Conservation (phyloP, 1,284 basidiomycete species). For the Phellopilus nigrolimitatus region DNA sequence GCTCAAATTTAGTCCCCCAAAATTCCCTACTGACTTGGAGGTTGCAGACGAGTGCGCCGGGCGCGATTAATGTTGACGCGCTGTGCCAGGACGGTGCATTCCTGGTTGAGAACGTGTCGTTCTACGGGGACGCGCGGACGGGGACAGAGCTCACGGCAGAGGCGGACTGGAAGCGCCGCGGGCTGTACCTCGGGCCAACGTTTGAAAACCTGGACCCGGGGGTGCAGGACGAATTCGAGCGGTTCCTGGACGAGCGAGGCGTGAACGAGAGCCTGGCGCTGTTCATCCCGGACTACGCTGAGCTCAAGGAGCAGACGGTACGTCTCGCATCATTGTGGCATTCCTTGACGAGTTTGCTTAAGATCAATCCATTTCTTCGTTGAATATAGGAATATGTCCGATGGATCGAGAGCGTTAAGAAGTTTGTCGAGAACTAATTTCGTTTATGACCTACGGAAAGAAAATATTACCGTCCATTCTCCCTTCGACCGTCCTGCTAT, state of each 20-base stretch:
- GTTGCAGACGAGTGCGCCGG: slow-evolving; percentile 41
- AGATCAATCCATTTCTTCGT: slow-evolving; percentile 12
- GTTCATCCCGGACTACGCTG: slow-evolving; percentile 82
- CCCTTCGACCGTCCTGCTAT: slow-evolving; percentile 16
- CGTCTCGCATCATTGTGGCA: too few species aligned
- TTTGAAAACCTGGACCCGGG: slow-evolving; percentile 88
- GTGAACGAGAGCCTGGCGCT: slow-evolving; percentile 77
- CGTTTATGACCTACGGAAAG: neutral
- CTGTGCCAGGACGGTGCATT: slow-evolving; percentile 82
- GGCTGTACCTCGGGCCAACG: slow-evolving; percentile 89
- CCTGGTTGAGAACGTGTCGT: slow-evolving; percentile 85
- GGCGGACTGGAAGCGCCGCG: slow-evolving; percentile 90
- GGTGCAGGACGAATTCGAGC: slow-evolving; percentile 85
- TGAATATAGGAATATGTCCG: slow-evolving; percentile 77
- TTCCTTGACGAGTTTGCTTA: too few species aligned
- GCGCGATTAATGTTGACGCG: slow-evolving; percentile 77
- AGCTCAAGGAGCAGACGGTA: slow-evolving; percentile 88
- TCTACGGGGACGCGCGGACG: slow-evolving; percentile 69
- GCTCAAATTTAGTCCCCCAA: slow-evolving; percentile 14
- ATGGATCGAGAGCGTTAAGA: slow-evolving; percentile 85
- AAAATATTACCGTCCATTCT: too few species aligned
- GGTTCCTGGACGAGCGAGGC: slow-evolving; percentile 82
- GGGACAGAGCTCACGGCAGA: slow-evolving; percentile 82
- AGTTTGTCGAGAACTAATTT: slow-evolving; percentile 62
- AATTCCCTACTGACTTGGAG: slow-evolving; percentile 28